Evolutionary conservation across 2,329 filamentous ascomycete genomes (phyloP).

Genomic region (Blastomyces gilchristii): DNA sequence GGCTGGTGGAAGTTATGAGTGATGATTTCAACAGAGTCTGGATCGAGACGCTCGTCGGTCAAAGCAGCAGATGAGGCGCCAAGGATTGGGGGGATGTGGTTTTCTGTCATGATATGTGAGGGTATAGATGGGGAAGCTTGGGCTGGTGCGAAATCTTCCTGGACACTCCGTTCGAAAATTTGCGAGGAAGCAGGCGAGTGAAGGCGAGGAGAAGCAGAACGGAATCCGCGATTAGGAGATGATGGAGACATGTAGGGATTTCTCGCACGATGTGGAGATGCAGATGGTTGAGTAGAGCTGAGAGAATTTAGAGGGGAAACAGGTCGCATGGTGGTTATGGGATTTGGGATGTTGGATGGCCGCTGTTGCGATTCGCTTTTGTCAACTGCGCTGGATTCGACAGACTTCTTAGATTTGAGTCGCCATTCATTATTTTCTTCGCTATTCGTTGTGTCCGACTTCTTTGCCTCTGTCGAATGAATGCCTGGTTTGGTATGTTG

Average conservation of each 20-base stretch:
- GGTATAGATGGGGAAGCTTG: conserved; percentile 80
- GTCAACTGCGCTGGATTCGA: background rate
- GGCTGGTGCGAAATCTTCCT: conserved; percentile 58
- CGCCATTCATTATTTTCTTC: conserved; percentile 1
- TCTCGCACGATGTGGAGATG: conserved; percentile 26
- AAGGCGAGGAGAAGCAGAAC: conserved; percentile 60
- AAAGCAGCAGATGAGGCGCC: conserved; percentile 88
- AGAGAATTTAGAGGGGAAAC: conserved; percentile 31
- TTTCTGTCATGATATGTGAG: conserved; percentile 85
- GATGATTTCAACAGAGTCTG: conserved; percentile 85
- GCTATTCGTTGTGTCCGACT: background rate
- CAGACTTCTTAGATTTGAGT: background rate
- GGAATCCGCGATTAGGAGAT: conserved; percentile 56
- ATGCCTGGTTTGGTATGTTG: background rate
- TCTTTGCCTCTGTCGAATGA: background rate
- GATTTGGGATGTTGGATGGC: conserved; percentile 21
- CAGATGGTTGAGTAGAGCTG: conserved; percentile 36
- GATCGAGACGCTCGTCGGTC: conserved; percentile 72
- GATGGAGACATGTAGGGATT: conserved; percentile 40
- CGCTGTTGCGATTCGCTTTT: background rate
- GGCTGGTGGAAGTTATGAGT: conserved; percentile 78
- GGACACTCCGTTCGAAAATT: conserved; percentile 93
- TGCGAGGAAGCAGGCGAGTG: conserved; percentile 64
- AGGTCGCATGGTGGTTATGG: conserved; percentile 23
- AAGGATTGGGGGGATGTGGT: conserved; percentile 82